Conservation (phyloP, 805 yeast species). For the Sungouiozyma intestinalis region DNA sequence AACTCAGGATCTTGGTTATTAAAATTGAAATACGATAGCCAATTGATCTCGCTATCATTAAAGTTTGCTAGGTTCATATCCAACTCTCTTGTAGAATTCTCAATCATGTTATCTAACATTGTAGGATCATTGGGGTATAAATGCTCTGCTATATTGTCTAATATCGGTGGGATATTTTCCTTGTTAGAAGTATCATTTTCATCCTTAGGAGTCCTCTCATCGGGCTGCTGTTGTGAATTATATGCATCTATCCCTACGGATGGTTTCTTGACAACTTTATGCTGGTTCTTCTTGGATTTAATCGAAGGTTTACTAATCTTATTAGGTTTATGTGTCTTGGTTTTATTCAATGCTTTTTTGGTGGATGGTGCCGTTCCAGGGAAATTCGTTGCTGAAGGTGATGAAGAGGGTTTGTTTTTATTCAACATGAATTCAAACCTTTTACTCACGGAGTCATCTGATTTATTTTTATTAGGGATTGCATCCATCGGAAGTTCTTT, state of each 20-base stretch:
- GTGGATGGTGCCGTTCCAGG: constrained; percentile 1
- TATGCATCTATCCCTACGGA: neutral
- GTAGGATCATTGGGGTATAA: neutral
- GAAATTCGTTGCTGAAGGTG: constrained; percentile 1
- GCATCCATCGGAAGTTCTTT: constrained; percentile 21
- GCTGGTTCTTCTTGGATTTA: constrained; percentile 2
- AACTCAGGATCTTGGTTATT: constrained; percentile 1
- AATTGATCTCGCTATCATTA: constrained; percentile 15
- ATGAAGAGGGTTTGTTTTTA: constrained; percentile 12
- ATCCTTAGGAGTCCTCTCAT: neutral
- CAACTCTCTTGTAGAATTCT: constrained; percentile 2
- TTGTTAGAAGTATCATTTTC: constrained; percentile 11
- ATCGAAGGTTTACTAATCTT: constrained; percentile 2
- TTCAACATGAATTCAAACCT: constrained; percentile 27
- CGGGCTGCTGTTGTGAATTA: neutral
- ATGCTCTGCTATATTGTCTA: neutral
- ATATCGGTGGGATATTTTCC: constrained; percentile 22
- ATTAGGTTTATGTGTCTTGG: neutral
- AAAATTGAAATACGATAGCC: constrained; percentile 17
- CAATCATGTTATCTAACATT: constrained; percentile 1
- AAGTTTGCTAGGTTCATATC: constrained; percentile 13
- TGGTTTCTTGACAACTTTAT: neutral
- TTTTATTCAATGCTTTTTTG: neutral
- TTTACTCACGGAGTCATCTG: constrained; percentile 26
- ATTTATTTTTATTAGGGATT: constrained; percentile 14